Evolutionary conservation across 108 stramenopile genomes (phyloP), one percentile per base, ranked within the genome.

Genomic region (Cyclotella sp.): DNA sequence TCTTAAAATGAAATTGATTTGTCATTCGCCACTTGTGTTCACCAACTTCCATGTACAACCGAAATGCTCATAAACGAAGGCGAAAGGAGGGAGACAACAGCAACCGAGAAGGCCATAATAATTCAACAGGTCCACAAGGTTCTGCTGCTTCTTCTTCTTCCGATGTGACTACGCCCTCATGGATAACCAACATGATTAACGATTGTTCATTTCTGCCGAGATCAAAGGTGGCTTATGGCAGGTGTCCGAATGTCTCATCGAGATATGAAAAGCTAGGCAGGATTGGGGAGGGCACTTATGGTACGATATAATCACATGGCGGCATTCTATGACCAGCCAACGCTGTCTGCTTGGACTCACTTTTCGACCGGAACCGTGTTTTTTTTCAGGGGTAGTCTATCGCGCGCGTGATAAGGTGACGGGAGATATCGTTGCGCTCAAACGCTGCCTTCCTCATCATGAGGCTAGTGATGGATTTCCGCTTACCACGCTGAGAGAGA

Each of bases 271-370:
- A 97, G 73, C 61, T 98, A 15, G 96, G 93, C 2, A 86, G 97
- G 52, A 91, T 99, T 45, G 99, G 99, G 10, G 93, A 98, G 83
- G 99, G 99, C 11, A 98, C 99, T 0, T 99, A 99, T 66, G 99
- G 99, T 30, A 21, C 0, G 70, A 58, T n/a, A 2, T 15, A 19
- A 14, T n/a, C n/a, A 42, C 39, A 3, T 39, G 1, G 41, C 14
- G 1, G 13, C 41, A 22, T 4, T 18, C n/a, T n/a, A n/a, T n/a
- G n/a, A n/a, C n/a, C n/a, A n/a, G n/a, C n/a, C n/a, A n/a, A n/a
- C n/a, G n/a, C n/a, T 22, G 34, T 3, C 9, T 49, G 40, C 28
- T 43, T 63, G 7, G 3, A 40, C 13, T 6, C 21, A 30, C 39
- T 7, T 34, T 18, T 63, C 34, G 41, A 40, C 1, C 12, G 41